These are phyloP conservation scores for Raphanus sativus DNA, from an alignment of 345 rosid species.

Conservation along the genomic window DNA sequence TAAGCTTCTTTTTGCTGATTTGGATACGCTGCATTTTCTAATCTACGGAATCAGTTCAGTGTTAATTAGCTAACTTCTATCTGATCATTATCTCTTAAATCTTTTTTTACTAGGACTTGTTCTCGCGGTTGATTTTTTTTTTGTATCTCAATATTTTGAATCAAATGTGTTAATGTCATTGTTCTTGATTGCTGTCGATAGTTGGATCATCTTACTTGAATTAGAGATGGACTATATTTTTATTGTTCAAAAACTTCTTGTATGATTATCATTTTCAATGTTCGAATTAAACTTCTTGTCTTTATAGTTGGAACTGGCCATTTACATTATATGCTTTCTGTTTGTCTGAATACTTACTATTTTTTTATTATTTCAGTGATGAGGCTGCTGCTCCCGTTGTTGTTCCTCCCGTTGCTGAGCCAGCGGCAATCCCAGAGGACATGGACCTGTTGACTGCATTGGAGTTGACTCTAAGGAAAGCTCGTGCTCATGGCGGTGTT, in stretches of 20 bases:
- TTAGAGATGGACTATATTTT: neutral
- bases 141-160: too few relatives aligned
- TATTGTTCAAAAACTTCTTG: neutral
- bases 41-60: neutral
- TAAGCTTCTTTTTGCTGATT: neutral
- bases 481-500: conserved; percentile 76
- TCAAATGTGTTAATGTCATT: too few relatives aligned
- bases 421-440: conserved; percentile 54
- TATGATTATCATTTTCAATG: neutral
- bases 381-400: conserved; percentile 52
- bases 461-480: conserved; percentile 74
- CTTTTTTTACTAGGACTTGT: too few relatives aligned
- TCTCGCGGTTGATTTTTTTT: too few relatives aligned
- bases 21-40: neutral
- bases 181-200: too few relatives aligned
- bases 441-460: conserved; percentile 77
- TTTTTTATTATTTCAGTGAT: conserved; percentile 45
- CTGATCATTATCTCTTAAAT: too few relatives aligned
- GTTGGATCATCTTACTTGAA: neutral
- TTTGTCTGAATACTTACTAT: neutral
- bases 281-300: neutral
- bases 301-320: neutral
- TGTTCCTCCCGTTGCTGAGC: conserved; percentile 51
- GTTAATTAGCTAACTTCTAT: neutral
- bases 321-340: neutral